Conservation (phyloP, 306 rosid species). For the Sesbania bispinosa region DNA sequence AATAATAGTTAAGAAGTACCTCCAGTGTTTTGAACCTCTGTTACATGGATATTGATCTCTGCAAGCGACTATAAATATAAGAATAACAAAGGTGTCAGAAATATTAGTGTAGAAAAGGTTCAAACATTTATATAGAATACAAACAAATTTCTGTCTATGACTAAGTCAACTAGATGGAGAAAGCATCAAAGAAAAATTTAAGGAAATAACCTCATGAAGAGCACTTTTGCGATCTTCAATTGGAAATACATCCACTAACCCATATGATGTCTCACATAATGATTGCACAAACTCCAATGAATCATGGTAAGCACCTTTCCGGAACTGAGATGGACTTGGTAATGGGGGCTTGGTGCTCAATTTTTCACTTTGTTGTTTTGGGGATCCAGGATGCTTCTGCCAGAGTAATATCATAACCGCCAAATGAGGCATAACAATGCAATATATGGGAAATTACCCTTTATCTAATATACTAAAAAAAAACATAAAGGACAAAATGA, state of each 20-base stretch:
- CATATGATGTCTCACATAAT: slow-evolving; percentile 89
- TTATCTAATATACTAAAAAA: too few relatives aligned
- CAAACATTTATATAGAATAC: background rate
- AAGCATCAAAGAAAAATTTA: slow-evolving; percentile 21
- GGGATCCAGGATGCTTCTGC: slow-evolving; percentile 83
- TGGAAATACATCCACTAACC: slow-evolving; percentile 96
- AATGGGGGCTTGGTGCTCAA: slow-evolving; percentile 77
- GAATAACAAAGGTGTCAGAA: slow-evolving; percentile 35
- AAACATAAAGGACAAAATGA: background rate
- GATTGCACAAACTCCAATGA: slow-evolving; percentile 93
- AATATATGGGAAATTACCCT: background rate
- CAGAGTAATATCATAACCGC: slow-evolving; percentile 28
- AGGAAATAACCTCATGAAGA: slow-evolving; percentile 74
- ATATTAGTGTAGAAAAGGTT: background rate
- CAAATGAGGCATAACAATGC: slow-evolving; percentile 7
- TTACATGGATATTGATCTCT: slow-evolving; percentile 70
- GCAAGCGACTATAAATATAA: slow-evolving; percentile 66
- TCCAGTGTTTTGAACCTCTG: slow-evolving; percentile 80
- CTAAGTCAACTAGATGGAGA: slow-evolving; percentile 21
- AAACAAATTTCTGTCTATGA: background rate
- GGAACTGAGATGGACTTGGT: slow-evolving; percentile 66
- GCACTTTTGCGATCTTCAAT: slow-evolving; percentile 96
- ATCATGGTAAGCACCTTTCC: slow-evolving; percentile 90
- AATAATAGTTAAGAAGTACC: slow-evolving; percentile 48
- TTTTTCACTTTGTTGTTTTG: slow-evolving; percentile 69